Evolutionary conservation across 2,329 filamentous ascomycete genomes (phyloP).

Genomic region (Pseudogymnoascus sp.): DNA sequence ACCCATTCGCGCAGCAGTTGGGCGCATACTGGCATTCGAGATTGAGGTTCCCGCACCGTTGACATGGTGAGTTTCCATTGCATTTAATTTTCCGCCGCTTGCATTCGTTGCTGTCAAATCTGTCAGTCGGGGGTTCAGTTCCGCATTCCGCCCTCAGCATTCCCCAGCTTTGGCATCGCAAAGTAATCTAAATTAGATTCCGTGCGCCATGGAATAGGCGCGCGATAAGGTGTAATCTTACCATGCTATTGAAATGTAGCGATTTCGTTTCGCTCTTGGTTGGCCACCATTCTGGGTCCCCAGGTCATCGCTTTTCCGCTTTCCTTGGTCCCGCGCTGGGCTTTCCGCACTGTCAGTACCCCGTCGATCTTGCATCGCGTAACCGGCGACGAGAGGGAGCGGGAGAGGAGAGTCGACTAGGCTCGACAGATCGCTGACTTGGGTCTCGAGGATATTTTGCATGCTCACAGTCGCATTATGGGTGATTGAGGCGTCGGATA

Average conservation of each 20-base stretch:
- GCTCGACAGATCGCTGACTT: constrained; percentile 28
- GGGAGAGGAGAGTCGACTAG: constrained; percentile 27
- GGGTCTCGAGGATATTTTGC: constrained; percentile 27
- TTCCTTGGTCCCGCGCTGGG: constrained; percentile 24
- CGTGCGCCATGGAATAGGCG: neutral
- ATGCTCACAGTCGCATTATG: constrained; percentile 23
- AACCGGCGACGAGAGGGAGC: constrained; percentile 6
- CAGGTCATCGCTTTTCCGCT: constrained; percentile 24
- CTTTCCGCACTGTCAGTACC: constrained; percentile 26
- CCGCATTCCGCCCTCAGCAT: neutral
- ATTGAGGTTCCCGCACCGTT: constrained; percentile 61
- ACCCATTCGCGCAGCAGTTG: constrained; percentile 64
- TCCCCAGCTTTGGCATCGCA: neutral
- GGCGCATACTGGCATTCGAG: constrained; percentile 59
- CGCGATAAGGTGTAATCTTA: constrained; percentile 16
- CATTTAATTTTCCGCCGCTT: constrained; percentile 71
- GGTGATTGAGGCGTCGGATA: constrained; percentile 4
- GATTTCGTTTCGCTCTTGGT: constrained; percentile 29
- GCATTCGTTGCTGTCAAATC: constrained; percentile 56
- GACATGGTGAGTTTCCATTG: constrained; percentile 62
- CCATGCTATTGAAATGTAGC: constrained; percentile 33
- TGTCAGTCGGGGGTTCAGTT: neutral
- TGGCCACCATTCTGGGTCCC: constrained; percentile 19
- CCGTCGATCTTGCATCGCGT: constrained; percentile 22
- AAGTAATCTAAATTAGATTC: neutral